Base-by-base conservation (phyloP, 192 early-diverging fungal genomes). In the Mortierella alpina region DNA sequence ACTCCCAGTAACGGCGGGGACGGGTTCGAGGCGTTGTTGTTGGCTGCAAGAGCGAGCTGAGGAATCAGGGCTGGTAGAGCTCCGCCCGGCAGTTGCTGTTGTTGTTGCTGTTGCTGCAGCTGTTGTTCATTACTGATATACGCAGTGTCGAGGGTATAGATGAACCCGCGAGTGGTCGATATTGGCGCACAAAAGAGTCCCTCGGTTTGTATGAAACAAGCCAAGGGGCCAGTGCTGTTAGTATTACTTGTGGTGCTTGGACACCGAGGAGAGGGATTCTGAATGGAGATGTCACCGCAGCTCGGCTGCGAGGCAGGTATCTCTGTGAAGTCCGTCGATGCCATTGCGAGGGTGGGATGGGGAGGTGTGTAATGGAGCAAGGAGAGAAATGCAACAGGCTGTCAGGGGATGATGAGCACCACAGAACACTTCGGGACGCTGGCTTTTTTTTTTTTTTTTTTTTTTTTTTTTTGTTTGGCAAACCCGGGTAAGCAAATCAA, bases 101-200 rank as follows among this genome's bases (percentile, higher is more conserved):
- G 59, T 3, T 39, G 42, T 6, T 53, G 59, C 59, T 62, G 51
- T 53, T 70, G 54, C 11, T n/a, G 17, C 17, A 1, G n/a, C 1
- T 59, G 20, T 44, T 51, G 52, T 20, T 31, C 17, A 42, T 39
- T 45, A 59, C 49, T 39, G 59, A 46, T 39, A 51, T 12, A 20
- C 7, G 15, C 31, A 31, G 73, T 22, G 52, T 76, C 54, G n/a
- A 64, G 50, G 8, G 53, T 42, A 41, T 50, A 65, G 55, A 63
- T 66, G 49, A 76, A 76, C 15, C 74, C 74, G 11, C 74, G 74
- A 55, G 74, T 76, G 20, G 74, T 76, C 12, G 74, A n/a, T 11
- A 76, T 14, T 10, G 74, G 66, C 18, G 74, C 74, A 61, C 74
- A 76, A 31, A 64, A 69, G 61, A 76, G 51, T 8, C 74, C 74